These are phyloP conservation scores for Coffea canephora DNA, from an alignment of 257 asterid species.

Conservation along the genomic window DNA sequence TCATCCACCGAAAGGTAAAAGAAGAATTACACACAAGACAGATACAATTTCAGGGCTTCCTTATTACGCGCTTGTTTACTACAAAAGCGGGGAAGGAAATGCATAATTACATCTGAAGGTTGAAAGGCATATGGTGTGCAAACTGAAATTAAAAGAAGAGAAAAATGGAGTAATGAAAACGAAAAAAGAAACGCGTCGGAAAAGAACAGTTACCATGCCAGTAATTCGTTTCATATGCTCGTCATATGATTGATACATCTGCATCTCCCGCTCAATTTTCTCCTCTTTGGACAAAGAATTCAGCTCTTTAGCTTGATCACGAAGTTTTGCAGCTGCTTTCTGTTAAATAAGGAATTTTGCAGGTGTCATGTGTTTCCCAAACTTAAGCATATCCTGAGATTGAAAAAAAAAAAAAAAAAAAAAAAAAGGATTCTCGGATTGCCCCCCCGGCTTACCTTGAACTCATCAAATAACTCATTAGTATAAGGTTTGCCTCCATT, in stretches of 20 bases:
- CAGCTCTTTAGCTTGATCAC: constrained; percentile 46
- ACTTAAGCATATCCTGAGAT: not conserved
- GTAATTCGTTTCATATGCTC: constrained; percentile 48
- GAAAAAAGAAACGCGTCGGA: not conserved
- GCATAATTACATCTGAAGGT: not conserved
- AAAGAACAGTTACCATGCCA: constrained; percentile 47
- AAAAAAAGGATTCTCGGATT: not conserved
- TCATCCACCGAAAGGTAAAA: not conserved
- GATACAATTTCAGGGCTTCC: not conserved
- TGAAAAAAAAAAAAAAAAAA: too few species aligned
- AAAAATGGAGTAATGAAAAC: not conserved
- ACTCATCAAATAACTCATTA: constrained; percentile 44
- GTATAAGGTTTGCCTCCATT: constrained; percentile 66
- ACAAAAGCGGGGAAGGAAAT: not conserved
- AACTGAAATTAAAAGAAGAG: not conserved
- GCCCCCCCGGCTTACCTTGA: constrained; percentile 34
- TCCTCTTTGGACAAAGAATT: constrained; percentile 47
- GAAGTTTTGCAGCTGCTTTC: constrained; percentile 45
- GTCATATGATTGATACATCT: constrained; percentile 38
- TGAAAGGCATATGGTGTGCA: not conserved
- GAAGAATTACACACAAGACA: not conserved
- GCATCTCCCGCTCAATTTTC: constrained; percentile 45
- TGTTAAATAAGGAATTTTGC: constrained; percentile 14
- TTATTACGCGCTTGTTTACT: not conserved
- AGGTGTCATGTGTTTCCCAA: not conserved